phyloP scores from a whole-genome alignment of 768 basidiomycete genomes.

The Lentinus brumalis region DNA sequence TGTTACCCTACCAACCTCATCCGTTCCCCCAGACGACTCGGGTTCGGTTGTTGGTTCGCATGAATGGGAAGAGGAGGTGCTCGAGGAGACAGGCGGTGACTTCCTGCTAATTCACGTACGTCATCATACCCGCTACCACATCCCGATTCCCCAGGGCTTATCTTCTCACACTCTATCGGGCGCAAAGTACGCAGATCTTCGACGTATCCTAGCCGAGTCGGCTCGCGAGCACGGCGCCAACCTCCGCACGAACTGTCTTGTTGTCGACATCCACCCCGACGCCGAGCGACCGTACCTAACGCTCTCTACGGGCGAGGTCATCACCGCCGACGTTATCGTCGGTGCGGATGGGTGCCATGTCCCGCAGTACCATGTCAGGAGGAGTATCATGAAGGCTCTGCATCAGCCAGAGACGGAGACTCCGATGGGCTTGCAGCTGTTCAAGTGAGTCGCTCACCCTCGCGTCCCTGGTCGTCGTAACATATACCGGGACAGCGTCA shows the following conservation, averaged over 20 bases:
- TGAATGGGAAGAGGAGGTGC: constrained; percentile 48
- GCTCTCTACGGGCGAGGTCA: constrained; percentile 6
- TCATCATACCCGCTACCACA: constrained; percentile 8
- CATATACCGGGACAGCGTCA: neutral
- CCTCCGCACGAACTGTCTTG: constrained; percentile 20
- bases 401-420: constrained; percentile 6
- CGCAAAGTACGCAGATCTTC: constrained; percentile 32
- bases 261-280: constrained; percentile 17
- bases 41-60: constrained; percentile 49
- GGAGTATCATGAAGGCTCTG: constrained; percentile 10
- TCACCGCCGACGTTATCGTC: constrained; percentile 27
- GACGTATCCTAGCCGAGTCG: constrained; percentile 28
- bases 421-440: constrained; percentile 18
- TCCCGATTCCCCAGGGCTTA: neutral
- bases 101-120: constrained; percentile 52
- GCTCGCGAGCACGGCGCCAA: constrained; percentile 23
- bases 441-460: constrained; percentile 16
- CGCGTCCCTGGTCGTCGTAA: too few species aligned
- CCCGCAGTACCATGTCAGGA: constrained; percentile 9
- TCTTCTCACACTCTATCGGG: neutral
- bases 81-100: constrained; percentile 50
- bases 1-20: neutral
- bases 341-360: constrained; percentile 26
- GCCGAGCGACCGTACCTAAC: constrained; percentile 25
- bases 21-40: constrained; percentile 38